Evolutionary conservation across 257 asterid species (phyloP).

Genomic region (Gentiana dahurica): DNA sequence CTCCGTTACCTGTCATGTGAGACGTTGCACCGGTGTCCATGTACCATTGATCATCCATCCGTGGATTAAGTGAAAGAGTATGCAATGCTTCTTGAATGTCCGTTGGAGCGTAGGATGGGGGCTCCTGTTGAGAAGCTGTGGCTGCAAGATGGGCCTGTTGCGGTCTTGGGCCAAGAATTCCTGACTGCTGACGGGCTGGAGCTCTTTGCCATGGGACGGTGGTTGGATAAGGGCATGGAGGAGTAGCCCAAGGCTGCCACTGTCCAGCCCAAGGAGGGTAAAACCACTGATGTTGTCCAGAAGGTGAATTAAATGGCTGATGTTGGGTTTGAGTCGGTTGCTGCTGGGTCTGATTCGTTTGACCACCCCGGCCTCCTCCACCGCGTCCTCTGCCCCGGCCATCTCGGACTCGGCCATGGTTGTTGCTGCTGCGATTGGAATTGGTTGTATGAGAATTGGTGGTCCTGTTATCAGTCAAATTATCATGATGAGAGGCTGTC

Average conservation of each 20-base stretch:
- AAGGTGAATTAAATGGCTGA: no score
- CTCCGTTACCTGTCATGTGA: not conserved
- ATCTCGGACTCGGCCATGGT: no score
- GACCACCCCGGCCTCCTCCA: no score
- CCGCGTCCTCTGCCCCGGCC: no score
- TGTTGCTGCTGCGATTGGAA: no score
- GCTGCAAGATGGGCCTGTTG: not conserved
- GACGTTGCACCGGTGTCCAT: conserved; percentile 1
- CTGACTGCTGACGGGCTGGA: not conserved
- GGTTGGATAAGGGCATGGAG: not conserved
- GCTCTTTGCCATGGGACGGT: not conserved
- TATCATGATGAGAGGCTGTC: no score
- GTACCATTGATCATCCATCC: not conserved
- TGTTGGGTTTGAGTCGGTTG: no score
- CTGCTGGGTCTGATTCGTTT: no score
- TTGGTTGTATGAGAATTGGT: no score
- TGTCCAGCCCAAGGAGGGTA: no score
- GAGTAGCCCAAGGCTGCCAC: not conserved
- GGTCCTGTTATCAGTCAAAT: no score
- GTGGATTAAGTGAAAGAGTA: not conserved
- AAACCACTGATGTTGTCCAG: no score
- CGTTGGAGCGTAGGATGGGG: not conserved
- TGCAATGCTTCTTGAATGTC: conserved; percentile 1
- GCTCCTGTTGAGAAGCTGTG: not conserved
- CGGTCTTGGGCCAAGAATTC: not conserved